Evolutionary conservation across 2,329 filamentous ascomycete species (phyloP), one percentile per base, ranked within the genome.

Genomic region (Eutypella sp.): DNA sequence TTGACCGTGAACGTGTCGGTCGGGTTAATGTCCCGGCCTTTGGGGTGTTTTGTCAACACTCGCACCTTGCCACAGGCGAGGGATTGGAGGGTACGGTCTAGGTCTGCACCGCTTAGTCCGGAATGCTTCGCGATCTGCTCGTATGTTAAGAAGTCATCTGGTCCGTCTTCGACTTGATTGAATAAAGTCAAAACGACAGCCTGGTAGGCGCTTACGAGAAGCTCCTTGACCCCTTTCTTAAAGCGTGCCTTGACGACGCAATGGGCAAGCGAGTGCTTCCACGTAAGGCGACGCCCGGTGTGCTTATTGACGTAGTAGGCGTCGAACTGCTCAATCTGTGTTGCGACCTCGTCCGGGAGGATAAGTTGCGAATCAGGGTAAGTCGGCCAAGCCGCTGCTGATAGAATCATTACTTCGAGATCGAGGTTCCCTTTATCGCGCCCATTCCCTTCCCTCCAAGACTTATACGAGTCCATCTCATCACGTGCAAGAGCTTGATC

Each of bases 201-300:
- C 67, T 99, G 95, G 66, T 92, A 95, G 3, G 87, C 89, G 31
- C 87, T 93, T 44, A 99, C 89, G 0, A 95, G 79, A 15, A 99
- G 75, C 61, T 99, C 92, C 63, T 96, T 97, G 38, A 78, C 67
- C 0, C 88, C 89, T 58, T 82, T 87, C 19, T 83, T 77, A 63
- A 97, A 99, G 6, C 73, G 76, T 3, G 89, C 91, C 55, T 83
- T 87, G 54, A 99, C 73, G 52, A 92, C 82, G 61, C 90, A 96
- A 63, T 97, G 90, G 4, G 89, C 89, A n/a, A 99, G 78, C 13
- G 85, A 81, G 64, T 96, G 90, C 64, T 95, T 96, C 90, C 93
- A 99, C 2, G 84, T 84, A 31, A 99, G 74, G 45, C 87, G 85
- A 33, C 92, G 81, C 9, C 92, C 92, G 1, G 84, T 90, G 63